Percentiles rank a stretch among this genome's conserved stretches.
These are phyloP conservation scores for Wallacemonas rigidus DNA, from an alignment of 208 protist genomes.

Conservation along the genomic window DNA sequence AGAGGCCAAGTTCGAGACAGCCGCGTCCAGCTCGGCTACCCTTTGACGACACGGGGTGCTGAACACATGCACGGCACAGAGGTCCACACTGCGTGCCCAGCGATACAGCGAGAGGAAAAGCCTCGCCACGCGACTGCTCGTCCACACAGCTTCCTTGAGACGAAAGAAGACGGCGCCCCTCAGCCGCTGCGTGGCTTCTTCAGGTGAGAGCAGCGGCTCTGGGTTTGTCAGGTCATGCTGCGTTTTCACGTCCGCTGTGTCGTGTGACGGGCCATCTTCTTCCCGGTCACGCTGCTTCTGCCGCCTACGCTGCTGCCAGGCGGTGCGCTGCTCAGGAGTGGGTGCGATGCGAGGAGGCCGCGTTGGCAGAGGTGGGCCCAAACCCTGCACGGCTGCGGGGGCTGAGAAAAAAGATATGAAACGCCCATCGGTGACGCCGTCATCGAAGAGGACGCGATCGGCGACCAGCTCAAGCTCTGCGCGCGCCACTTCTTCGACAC, in stretches of 20 bases:
- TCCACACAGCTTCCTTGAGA: neutral
- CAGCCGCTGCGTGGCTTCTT: neutral
- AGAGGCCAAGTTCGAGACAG: neutral
- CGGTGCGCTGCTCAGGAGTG: neutral
- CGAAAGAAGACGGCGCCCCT: constrained; percentile 24
- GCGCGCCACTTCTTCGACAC: constrained; percentile 47
- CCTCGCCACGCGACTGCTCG: neutral
- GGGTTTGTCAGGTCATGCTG: too few species aligned
- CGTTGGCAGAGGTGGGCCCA: too few species aligned
- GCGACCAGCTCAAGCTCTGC: neutral
- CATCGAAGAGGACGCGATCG: neutral
- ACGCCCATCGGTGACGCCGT: neutral
- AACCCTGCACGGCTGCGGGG: neutral
- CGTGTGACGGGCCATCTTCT: too few species aligned
- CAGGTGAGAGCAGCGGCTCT: neutral
- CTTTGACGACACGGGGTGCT: constrained; percentile 18
- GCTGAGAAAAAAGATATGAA: neutral
- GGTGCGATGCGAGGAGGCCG: neutral
- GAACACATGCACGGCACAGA: constrained; percentile 27
- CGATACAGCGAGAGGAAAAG: constrained; percentile 16
- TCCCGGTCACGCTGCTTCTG: neutral
- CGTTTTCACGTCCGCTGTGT: too few species aligned
- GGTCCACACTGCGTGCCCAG: constrained; percentile 29
- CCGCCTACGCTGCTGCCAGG: constrained; percentile 1
- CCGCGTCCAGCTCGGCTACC: constrained; percentile 19